Evolutionary conservation across 2,329 filamentous ascomycete species (phyloP).

Genomic region (Ophiostoma ulmi): DNA sequence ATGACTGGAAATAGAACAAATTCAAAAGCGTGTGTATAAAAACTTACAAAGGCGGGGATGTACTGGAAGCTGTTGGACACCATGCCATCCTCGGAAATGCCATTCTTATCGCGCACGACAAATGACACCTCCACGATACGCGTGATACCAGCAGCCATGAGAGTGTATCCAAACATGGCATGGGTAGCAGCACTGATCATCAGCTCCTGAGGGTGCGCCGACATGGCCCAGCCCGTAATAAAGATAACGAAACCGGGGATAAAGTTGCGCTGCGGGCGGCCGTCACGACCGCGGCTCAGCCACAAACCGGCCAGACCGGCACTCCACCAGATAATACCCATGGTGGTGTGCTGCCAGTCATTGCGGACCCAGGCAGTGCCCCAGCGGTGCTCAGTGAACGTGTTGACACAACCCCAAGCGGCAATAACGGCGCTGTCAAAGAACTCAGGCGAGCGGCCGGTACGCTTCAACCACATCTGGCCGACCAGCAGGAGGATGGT

Average conservation of each 20-base stretch:
- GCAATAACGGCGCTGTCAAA: conserved; percentile 90
- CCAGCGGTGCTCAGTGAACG: conserved; percentile 96
- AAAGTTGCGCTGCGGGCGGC: conserved; percentile 84
- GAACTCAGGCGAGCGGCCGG: conserved; percentile 89
- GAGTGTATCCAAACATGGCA: conserved; percentile 82
- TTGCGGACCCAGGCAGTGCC: conserved; percentile 83
- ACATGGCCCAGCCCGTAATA: conserved; percentile 94
- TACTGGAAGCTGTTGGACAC: conserved; percentile 60
- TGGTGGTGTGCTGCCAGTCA: conserved; percentile 96
- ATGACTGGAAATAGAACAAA: conserved; percentile 40
- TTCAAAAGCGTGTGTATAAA: no score
- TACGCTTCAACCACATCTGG: conserved; percentile 76
- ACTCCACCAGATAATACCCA: conserved; percentile 99
- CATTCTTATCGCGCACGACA: conserved; percentile 66
- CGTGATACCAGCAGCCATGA: conserved; percentile 82
- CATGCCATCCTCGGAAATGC: conserved; percentile 60
- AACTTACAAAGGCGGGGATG: conserved; percentile 42
- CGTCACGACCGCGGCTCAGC: conserved; percentile 79
- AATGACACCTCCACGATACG: conserved; percentile 91
- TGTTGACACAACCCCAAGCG: conserved; percentile 94
- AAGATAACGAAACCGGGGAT: conserved; percentile 87
- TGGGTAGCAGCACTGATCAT: conserved; percentile 85
- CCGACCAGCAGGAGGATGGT: conserved; percentile 83
- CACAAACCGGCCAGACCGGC: conserved; percentile 87
- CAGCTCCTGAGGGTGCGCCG: conserved; percentile 77